These are phyloP conservation scores for Anaeromyces robustus DNA, from an alignment of 192 early-diverging fungal genomes.

Conservation along the genomic window DNA sequence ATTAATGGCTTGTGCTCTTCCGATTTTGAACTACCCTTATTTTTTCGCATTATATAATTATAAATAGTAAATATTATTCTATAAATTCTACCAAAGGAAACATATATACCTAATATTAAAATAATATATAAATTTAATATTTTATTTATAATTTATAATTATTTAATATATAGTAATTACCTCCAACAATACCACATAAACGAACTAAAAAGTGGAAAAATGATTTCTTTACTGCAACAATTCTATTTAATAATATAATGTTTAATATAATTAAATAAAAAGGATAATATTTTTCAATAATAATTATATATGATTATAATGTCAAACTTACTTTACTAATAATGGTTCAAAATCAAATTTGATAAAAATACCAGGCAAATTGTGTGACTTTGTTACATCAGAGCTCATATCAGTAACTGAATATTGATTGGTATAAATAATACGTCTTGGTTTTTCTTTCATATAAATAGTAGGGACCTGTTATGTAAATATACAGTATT, in stretches of 20 bases:
- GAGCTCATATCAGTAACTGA: conserved; percentile 59
- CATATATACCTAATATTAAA: not conserved
- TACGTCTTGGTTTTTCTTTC: conserved; percentile 16
- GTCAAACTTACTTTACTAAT: conserved; percentile 14
- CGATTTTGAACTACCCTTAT: not conserved
- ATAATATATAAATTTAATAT: too few relatives aligned
- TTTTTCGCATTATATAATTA: not conserved
- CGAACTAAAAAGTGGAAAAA: conserved; percentile 61
- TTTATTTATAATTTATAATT: not conserved
- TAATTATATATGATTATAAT: too few relatives aligned
- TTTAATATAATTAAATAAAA: too few relatives aligned
- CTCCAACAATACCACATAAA: conserved; percentile 75
- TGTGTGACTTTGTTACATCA: conserved; percentile 2
- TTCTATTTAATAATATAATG: conserved; percentile 7
- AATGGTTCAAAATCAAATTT: conserved; percentile 88
- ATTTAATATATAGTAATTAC: conserved; percentile 8
- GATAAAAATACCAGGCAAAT: conserved; percentile 57
- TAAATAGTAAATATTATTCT: not conserved
- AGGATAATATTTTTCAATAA: too few relatives aligned
- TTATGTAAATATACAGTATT: too few relatives aligned
- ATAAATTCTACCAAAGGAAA: not conserved
- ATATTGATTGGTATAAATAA: conserved; percentile 82
- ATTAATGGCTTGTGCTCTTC: not conserved
- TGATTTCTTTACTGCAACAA: conserved; percentile 44
- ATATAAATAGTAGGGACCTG: conserved; percentile 57